Evolutionary conservation across 352 stramenopile genomes (phyloP), one percentile per base, ranked within the genome.

Genomic region (Pythium plurisporium): DNA sequence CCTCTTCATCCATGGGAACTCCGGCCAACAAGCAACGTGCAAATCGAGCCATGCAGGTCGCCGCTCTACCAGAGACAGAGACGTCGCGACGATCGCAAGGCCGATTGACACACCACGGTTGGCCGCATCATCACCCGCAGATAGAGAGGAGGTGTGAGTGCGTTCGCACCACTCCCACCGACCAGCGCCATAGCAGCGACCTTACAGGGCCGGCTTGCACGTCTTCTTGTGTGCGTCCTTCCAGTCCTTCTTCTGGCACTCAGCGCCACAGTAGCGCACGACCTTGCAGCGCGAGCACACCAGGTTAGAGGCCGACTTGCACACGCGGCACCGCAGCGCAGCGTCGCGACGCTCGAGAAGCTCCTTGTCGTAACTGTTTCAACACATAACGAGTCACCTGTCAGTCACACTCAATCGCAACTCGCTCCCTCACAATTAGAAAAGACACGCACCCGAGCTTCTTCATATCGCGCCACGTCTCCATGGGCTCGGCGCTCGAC

Each of bases 201-300:
- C 62, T 69, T 69, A 69, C 55, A 69, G 10, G 26, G 74, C 73
- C 15, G 74, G 69, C 75, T 92, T 94, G 76, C 85, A 94, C 30
- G 82, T 82, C 56, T 78, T 79, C 80, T 94, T 95, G 83, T 93
- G 85, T 51, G 74, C 65, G 22, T 62, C 66, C 74, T 92, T 92
- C 86, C 86, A 95, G 75, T 93, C 82, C 63, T 94, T 82, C 69
- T 91, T 92, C 67, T 95, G 86, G 78, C 86, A 95, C 17, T 91
- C 81, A 20, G 80, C 76, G 25, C 77, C 82, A 55, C 86, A 95
- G 81, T 95, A 95, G 56, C 86, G 83, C 56, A 91, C 82, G 44
- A 62, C 61, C 72, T 94, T 91, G 82, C 86, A 95, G 65, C 83
- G 86, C 57, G 82, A 90, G 78, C 86, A 95, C 62, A 91, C 79